Base-by-base conservation (phyloP, 768 basidiomycete genomes). In the Paxillus ammoniavirescens region DNA sequence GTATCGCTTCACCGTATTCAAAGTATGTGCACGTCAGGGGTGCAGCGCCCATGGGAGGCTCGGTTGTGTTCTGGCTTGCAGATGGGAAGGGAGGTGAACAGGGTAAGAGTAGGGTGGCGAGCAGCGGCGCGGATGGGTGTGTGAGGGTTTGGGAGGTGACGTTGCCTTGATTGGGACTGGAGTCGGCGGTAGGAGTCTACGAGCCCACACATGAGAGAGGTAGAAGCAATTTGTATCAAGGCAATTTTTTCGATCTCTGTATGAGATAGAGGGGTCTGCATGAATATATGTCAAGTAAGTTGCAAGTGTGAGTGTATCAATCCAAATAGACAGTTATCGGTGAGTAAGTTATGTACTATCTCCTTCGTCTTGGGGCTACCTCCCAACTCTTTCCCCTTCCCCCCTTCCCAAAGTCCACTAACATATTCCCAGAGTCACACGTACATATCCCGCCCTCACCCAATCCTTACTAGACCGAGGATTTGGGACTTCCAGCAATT, bases 21-120 rank as follows among this genome's bases (percentile, higher is more conserved):
- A 84, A 80, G 69, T 90, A 89, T 59, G 82, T 93, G 35, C 79
- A 85, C 26, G 85, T 98, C 67, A 87, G 86, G 77, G 93, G 93
- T 56, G 93, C 91, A 1, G 84, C 84, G 36, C 84, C 91, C 5
- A 91, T 93, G 12, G 94, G 95, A 8, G 87, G 93, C 2, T 86
- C 85, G 55, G 79, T 80, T 17, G 92, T 94, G 7, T 74, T 84
- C 42, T 98, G 95, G 94, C 62, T 89, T 8, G 74, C 74, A n/a
- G 76, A 45, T 9, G 54, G 35, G 9, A 53, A 49, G 45, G 49
- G 47, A n/a, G 42, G 37, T 9, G 55, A 68, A 6, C 58, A 67
- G 28, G 76, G 74, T 2, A 80, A 76, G 61, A 79, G 78, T 3
- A 79, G 75, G 58, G 66, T 98, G 41, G 81, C 81, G 3, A 86